A percentile compares a stretch with the other conserved stretches of the same genome.
phyloP scores from a whole-genome alignment of 805 yeast genomes.

The Starmerella gropengiesseri region DNA sequence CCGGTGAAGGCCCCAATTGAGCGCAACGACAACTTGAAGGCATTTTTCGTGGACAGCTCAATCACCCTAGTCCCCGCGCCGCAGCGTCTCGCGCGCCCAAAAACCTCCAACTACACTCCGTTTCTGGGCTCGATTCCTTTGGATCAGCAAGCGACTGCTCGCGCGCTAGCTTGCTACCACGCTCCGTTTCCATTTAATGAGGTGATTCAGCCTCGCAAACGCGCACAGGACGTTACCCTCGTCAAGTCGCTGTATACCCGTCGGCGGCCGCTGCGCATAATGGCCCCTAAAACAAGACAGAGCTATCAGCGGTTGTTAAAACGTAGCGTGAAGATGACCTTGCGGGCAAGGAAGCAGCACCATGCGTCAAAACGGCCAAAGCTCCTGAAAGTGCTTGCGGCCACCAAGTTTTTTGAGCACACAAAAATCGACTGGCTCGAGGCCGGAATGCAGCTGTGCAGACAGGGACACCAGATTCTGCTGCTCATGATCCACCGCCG shows the following conservation, averaged over 20 bases:
- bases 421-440: slow-evolving; percentile 97
- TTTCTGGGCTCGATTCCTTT: slow-evolving; percentile 37
- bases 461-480: slow-evolving; percentile 89
- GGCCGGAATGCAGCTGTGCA: slow-evolving; percentile 88
- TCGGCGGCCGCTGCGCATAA: slow-evolving; percentile 33
- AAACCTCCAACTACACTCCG: slow-evolving; percentile 10
- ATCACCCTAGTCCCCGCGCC: slow-evolving; percentile 26
- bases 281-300: slow-evolving; percentile 67
- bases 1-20: slow-evolving; percentile 39
- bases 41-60: slow-evolving; percentile 21
- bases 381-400: slow-evolving; percentile 52
- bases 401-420: slow-evolving; percentile 81
- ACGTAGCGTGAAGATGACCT: slow-evolving; percentile 55
- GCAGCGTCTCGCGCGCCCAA: not conserved
- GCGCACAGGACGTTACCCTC: slow-evolving; percentile 74
- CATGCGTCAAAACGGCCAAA: slow-evolving; percentile 37
- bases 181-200: slow-evolving; percentile 76
- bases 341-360: slow-evolving; percentile 33
- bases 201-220: not conserved
- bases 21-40: slow-evolving; percentile 11
- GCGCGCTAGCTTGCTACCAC: slow-evolving; percentile 50
- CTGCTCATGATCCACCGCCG: slow-evolving; percentile 79
- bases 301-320: slow-evolving; percentile 88
- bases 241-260: slow-evolving; percentile 73
- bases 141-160: slow-evolving; percentile 36